Evolutionary conservation across 2,329 filamentous ascomycete species (phyloP).

Genomic region (Aspergillus tamarii): DNA sequence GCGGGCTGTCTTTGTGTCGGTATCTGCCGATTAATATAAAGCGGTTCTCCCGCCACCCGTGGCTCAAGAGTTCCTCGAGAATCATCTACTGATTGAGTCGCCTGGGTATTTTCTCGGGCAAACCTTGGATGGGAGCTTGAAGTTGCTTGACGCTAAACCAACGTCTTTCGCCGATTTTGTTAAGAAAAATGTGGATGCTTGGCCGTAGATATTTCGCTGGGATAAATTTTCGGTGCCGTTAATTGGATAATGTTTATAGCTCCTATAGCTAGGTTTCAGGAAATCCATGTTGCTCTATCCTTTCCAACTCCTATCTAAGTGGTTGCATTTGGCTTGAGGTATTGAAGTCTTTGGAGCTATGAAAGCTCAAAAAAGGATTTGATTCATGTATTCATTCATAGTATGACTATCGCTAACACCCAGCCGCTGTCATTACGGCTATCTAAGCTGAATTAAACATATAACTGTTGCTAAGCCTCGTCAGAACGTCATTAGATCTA

Average conservation of each 20-base stretch:
- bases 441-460: not conserved
- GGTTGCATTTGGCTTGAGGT: not conserved
- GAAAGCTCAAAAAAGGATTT: not conserved
- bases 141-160: not conserved
- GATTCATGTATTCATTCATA: not conserved
- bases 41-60: slow-evolving; percentile 25
- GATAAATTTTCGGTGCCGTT: not conserved
- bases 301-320: not conserved
- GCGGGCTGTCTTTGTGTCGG: slow-evolving; percentile 26
- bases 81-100: slow-evolving; percentile 55
- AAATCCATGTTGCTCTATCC: not conserved
- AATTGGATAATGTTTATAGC: not conserved
- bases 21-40: slow-evolving; percentile 31
- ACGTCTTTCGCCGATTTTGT: slow-evolving; percentile 1
- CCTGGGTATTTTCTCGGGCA: slow-evolving; percentile 58
- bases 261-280: not conserved
- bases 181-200: slow-evolving; percentile 1
- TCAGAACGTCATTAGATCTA: not conserved
- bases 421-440: not conserved
- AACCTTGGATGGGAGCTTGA: slow-evolving; percentile 18
- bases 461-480: not conserved
- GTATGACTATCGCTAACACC: not conserved
- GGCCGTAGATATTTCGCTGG: not conserved
- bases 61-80: slow-evolving; percentile 56
- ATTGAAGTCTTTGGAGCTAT: not conserved